Percentiles rank a stretch among this genome's conserved stretches.
These are phyloP conservation scores for Chimonanthus salicifolius DNA, from an alignment of 164 flowering plant species.

Conservation along the genomic window DNA sequence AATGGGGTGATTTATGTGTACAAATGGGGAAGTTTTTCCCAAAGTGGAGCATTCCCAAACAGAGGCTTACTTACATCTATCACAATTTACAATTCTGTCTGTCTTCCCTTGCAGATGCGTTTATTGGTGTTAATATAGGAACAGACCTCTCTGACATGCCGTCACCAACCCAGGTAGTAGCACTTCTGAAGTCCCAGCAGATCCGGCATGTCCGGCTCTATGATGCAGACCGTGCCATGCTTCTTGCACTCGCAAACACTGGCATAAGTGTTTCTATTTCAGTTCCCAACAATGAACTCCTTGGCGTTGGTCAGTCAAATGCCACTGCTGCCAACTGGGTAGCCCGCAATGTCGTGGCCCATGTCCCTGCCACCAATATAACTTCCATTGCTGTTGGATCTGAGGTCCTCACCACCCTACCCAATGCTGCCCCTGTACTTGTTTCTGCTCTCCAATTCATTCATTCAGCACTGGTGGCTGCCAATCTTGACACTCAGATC, in stretches of 20 bases:
- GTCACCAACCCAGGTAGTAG: constrained; percentile 76
- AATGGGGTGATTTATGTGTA: not conserved
- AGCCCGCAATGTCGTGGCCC: constrained; percentile 59
- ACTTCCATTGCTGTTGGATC: constrained; percentile 84
- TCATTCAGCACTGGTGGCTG: constrained; percentile 73
- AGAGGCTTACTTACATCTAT: no score
- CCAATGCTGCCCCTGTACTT: constrained; percentile 79
- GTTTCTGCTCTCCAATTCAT: constrained; percentile 64
- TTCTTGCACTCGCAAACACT: constrained; percentile 68
- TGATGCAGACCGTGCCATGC: constrained; percentile 78
- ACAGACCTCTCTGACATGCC: constrained; percentile 79
- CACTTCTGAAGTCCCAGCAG: constrained; percentile 78
- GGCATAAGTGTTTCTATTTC: constrained; percentile 66
- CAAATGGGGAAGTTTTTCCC: not conserved
- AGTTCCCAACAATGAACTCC: constrained; percentile 71
- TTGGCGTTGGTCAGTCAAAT: constrained; percentile 83
- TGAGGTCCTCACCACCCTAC: constrained; percentile 65
- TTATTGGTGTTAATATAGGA: constrained; percentile 83
- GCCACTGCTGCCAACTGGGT: constrained; percentile 94
- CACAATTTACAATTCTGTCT: not conserved
- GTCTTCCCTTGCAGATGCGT: constrained; percentile 43
- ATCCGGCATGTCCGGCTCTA: constrained; percentile 69
- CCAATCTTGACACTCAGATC: constrained; percentile 60
- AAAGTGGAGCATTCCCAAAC: no score
- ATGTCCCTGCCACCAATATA: constrained; percentile 79